Evolutionary conservation across 192 early-diverging fungal species (phyloP).

Genomic region (Pilaira anomala): DNA sequence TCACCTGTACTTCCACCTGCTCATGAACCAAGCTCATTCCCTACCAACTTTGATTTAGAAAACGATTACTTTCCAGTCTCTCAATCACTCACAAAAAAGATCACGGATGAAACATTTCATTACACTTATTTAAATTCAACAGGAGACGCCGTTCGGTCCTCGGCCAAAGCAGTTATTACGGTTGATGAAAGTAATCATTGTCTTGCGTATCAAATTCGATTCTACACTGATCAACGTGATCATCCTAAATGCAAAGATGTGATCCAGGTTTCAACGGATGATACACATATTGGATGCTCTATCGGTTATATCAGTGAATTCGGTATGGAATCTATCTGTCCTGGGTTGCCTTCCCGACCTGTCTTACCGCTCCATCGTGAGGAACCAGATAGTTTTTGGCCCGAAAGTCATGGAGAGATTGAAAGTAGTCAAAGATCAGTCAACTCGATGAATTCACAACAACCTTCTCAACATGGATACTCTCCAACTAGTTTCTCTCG

Average conservation of each 20-base stretch:
- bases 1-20: background rate
- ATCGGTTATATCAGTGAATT: slow-evolving; percentile 12
- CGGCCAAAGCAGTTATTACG: slow-evolving; percentile 5
- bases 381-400: background rate
- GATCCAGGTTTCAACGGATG: background rate
- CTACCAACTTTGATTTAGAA: too few relatives aligned
- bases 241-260: background rate
- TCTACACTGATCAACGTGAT: slow-evolving; percentile 4
- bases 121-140: slow-evolving; percentile 25
- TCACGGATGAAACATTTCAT: background rate
- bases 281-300: background rate
- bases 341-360: background rate
- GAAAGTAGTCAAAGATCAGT: background rate
- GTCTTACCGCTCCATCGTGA: background rate
- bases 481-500: background rate
- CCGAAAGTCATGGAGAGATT: background rate
- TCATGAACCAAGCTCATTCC: background rate
- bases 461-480: background rate
- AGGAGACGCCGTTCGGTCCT: background rate
- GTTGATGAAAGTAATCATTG: slow-evolving; percentile 10
- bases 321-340: background rate
- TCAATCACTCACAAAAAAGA: background rate
- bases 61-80: background rate
- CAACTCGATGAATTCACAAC: background rate
- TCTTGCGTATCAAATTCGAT: background rate